These are phyloP conservation scores for Aspergillus olivimuriae DNA, from an alignment of 495 filamentous ascomycete species.

Conservation along the genomic window DNA sequence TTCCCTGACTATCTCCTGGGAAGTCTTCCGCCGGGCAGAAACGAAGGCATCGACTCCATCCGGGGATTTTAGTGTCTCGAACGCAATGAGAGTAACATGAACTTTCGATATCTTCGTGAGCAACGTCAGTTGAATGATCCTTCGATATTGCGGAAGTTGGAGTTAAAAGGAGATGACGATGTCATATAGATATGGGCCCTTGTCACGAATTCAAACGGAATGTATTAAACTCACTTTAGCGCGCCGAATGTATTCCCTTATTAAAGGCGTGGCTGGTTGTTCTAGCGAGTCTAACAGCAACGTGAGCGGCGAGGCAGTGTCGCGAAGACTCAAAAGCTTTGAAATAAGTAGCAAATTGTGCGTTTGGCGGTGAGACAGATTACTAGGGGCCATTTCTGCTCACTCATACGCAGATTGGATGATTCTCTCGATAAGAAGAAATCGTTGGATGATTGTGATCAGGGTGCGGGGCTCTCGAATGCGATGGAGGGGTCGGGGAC, in stretches of 20 bases:
- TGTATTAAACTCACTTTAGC: conserved; percentile 53
- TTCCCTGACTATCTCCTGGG: conserved; percentile 54
- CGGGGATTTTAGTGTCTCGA: conserved; percentile 57
- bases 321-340: conserved; percentile 70
- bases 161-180: background rate
- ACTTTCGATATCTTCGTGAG: conserved; percentile 46
- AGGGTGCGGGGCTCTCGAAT: conserved; percentile 12
- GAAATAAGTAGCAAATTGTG: conserved; percentile 85
- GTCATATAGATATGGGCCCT: background rate
- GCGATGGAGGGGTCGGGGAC: conserved; percentile 14
- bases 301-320: conserved; percentile 79
- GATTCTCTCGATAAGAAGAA: background rate
- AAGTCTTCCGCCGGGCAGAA: conserved; percentile 50
- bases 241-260: conserved; percentile 66
- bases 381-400: conserved; percentile 30
- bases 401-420: too few relatives aligned
- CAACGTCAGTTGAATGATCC: background rate
- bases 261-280: conserved; percentile 65
- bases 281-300: conserved; percentile 79
- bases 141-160: background rate
- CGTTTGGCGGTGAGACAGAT: conserved; percentile 63
- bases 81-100: conserved; percentile 71
- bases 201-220: background rate
- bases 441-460: background rate
- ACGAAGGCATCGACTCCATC: conserved; percentile 58